phyloP scores from a whole-genome alignment of 169 alveolate genomes.

The Plasmodium coatneyi region DNA sequence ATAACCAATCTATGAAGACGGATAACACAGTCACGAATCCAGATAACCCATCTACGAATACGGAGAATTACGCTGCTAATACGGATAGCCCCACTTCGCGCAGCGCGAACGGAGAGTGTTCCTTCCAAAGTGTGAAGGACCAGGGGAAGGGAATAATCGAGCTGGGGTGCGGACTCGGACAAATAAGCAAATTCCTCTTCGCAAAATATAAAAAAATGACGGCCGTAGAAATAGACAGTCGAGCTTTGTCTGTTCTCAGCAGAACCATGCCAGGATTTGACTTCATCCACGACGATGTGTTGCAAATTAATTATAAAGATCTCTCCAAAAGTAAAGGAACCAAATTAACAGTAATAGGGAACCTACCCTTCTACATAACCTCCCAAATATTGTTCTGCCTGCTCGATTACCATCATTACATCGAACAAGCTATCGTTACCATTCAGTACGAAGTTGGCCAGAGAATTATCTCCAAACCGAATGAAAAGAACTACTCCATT shows the following conservation, averaged over 20 bases:
- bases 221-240: constrained; percentile 87
- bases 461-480: constrained; percentile 81
- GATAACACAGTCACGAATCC: too few relatives aligned
- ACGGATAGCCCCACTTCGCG: background rate
- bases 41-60: background rate
- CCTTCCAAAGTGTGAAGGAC: constrained; percentile 9
- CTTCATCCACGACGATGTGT: constrained; percentile 87
- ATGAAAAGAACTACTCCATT: constrained; percentile 80
- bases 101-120: background rate
- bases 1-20: background rate
- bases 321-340: constrained; percentile 76
- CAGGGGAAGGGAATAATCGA: constrained; percentile 84
- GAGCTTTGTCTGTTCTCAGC: constrained; percentile 87
- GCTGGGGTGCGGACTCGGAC: constrained; percentile 90
- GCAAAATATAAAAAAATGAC: constrained; percentile 84
- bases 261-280: constrained; percentile 86
- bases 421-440: constrained; percentile 87
- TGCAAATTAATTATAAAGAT: constrained; percentile 86
- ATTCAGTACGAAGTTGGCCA: constrained; percentile 88
- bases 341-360: constrained; percentile 85
- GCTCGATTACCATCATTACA: constrained; percentile 82
- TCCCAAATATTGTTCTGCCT: constrained; percentile 88
- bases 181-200: constrained; percentile 82
- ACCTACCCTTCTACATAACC: constrained; percentile 88
- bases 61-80: background rate